phyloP scores from a whole-genome alignment of 768 basidiomycete genomes.

The Mycena haematopus region DNA sequence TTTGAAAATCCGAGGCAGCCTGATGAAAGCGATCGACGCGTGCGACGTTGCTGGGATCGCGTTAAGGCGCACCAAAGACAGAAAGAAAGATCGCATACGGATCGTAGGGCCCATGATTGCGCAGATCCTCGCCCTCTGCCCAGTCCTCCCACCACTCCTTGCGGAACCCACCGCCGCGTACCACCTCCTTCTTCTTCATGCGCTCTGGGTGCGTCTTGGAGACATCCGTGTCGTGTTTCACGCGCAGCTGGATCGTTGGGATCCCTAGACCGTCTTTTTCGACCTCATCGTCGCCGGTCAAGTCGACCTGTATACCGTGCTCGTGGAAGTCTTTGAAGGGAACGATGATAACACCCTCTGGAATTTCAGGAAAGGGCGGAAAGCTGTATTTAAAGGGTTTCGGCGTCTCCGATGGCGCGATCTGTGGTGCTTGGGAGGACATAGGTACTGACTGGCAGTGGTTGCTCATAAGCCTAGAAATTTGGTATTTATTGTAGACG shows the following conservation, averaged over 20 bases:
- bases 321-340: conserved; percentile 66
- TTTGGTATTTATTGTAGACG: no score
- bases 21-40: conserved; percentile 62
- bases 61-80: neutral
- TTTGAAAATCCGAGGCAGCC: conserved; percentile 64
- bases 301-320: conserved; percentile 50
- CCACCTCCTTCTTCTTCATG: conserved; percentile 48
- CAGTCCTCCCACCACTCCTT: conserved; percentile 76
- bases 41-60: conserved; percentile 46
- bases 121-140: conserved; percentile 63
- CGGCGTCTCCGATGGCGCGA: neutral
- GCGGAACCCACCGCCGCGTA: conserved; percentile 21
- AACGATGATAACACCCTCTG: conserved; percentile 50
- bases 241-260: conserved; percentile 62
- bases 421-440: neutral
- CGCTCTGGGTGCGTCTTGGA: conserved; percentile 63
- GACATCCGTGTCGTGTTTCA: conserved; percentile 59
- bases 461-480: no score
- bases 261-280: conserved; percentile 75
- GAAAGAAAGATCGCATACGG: conserved; percentile 46
- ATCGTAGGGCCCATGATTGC: conserved; percentile 52
- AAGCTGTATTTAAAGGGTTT: neutral
- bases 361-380: conserved; percentile 14
- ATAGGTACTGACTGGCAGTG: no score
- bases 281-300: conserved; percentile 51